phyloP scores from a whole-genome alignment of 805 yeast species.

The Zygosaccharomyces rouxii region DNA sequence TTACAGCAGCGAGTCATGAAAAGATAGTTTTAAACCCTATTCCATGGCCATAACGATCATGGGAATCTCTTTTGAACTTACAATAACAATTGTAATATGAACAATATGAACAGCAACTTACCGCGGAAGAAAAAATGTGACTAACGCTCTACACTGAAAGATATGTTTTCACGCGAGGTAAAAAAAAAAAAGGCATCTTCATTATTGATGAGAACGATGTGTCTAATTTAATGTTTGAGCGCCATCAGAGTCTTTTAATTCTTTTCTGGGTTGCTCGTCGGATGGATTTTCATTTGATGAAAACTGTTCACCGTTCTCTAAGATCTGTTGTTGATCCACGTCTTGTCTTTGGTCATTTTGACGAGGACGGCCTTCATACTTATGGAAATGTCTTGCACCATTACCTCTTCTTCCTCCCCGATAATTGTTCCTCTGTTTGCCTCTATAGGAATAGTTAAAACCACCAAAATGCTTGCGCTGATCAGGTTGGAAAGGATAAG shows the following conservation, averaged over 20 bases:
- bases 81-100: neutral
- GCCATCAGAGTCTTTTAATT: no score
- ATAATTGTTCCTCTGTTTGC: constrained; percentile 22
- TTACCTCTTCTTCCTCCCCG: constrained; percentile 13
- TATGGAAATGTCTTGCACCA: neutral
- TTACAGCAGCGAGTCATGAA: neutral
- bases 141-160: neutral
- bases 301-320: neutral
- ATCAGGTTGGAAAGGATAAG: constrained; percentile 1
- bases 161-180: neutral
- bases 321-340: neutral
- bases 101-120: neutral
- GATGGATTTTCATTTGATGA: neutral
- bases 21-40: neutral
- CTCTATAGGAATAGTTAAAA: constrained; percentile 13
- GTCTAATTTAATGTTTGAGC: neutral
- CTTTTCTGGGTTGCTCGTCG: neutral
- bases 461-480: constrained; percentile 6
- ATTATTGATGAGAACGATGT: neutral
- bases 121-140: no score
- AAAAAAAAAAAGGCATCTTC: neutral
- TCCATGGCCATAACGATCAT: neutral
- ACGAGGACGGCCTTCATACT: neutral
- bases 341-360: neutral
- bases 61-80: neutral